phyloP scores from a whole-genome alignment of 2,329 filamentous ascomycete genomes.

The Westerdykella sp. region DNA sequence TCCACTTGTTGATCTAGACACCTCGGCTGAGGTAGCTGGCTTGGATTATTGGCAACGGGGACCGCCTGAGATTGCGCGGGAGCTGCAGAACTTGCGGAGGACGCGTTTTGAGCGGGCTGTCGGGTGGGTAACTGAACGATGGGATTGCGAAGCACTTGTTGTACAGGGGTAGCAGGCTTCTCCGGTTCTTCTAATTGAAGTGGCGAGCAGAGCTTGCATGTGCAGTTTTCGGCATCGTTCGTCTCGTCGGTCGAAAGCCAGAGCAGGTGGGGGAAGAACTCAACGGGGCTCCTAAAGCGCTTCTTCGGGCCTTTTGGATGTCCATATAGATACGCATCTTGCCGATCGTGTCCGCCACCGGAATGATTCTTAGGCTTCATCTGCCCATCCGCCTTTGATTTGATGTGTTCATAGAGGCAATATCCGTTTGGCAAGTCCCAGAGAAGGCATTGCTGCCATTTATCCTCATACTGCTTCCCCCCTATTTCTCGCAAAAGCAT shows the following conservation, averaged over 20 bases:
- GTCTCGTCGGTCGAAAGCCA: conserved; percentile 51
- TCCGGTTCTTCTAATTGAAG: conserved; percentile 43
- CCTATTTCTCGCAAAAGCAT: conserved; percentile 51
- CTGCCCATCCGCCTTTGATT: conserved; percentile 45
- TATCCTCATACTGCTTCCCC: conserved; percentile 30
- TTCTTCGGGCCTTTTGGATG: conserved; percentile 53
- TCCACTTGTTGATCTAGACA: conserved; percentile 47
- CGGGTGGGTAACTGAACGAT: conserved; percentile 23
- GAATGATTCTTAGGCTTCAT: conserved; percentile 47
- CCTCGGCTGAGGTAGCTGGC: conserved; percentile 38
- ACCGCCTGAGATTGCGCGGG: conserved; percentile 5
- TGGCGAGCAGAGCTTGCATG: conserved; percentile 53
- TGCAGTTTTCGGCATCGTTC: conserved; percentile 50
- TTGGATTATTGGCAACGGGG: conserved; percentile 1
- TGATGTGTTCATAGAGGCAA: conserved; percentile 53
- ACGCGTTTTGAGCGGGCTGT: conserved; percentile 13
- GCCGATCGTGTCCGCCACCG: conserved; percentile 47
- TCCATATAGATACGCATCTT: conserved; percentile 57
- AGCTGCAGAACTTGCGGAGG: conserved; percentile 18
- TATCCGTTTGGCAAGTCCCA: conserved; percentile 52
- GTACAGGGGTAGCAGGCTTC: conserved; percentile 19
- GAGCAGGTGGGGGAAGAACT: conserved; percentile 55
- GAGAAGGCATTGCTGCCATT: conserved; percentile 44
- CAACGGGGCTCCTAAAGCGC: conserved; percentile 52
- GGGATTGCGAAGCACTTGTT: conserved; percentile 17